Base-by-base conservation (phyloP, 148 eudicot genomes). In the Persicaria tinctoria region DNA sequence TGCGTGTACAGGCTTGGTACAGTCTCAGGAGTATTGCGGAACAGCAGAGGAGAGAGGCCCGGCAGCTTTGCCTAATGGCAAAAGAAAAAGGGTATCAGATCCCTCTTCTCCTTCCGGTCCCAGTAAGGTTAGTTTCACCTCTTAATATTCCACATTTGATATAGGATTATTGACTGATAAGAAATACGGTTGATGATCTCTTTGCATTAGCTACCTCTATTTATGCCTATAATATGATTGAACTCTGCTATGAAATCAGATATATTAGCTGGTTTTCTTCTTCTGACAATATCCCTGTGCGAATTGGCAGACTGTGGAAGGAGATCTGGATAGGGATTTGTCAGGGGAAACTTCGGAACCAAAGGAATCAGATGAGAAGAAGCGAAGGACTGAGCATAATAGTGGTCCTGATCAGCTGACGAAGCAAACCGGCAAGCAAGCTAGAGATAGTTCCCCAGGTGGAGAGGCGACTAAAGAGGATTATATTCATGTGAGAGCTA, bases 401-500 rank as follows among this genome's bases (percentile, higher is more conserved):
- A 20, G 74, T 12, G 86, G 83, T 85, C 79, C 76, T 14, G 80
- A 83, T 13, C 44, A 63, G 41, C 5, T 8, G 7, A 63, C 84
- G 70, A 88, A 86, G 82, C 86, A 87, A 86, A 72, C 68, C 0
- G 90, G 88, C 32, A 93, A 89, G 77, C 89, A 89, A 85, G 82
- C 77, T 53, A 89, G 87, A 79, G 93, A 87, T 16, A 62, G 74
- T 77, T 81, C 92, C 17, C 84, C 79, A 70, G 77, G 73, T 62
- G 93, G 84, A 51, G 98, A 89, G 2, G 84, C 80, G 54, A 51
- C 84, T 45, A 95, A 90, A 78, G 91, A 87, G 14, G 81, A 84
- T 76, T 95, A 95, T 83, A 90, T 95, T 78, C 97, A 90, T 82
- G 89, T 95, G 78, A 90, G 99, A 80, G 99, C 96, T 17, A 87